These are phyloP conservation scores for Pseudohyphozyma bogoriensis DNA, from an alignment of 768 basidiomycete genomes.

Conservation along the genomic window DNA sequence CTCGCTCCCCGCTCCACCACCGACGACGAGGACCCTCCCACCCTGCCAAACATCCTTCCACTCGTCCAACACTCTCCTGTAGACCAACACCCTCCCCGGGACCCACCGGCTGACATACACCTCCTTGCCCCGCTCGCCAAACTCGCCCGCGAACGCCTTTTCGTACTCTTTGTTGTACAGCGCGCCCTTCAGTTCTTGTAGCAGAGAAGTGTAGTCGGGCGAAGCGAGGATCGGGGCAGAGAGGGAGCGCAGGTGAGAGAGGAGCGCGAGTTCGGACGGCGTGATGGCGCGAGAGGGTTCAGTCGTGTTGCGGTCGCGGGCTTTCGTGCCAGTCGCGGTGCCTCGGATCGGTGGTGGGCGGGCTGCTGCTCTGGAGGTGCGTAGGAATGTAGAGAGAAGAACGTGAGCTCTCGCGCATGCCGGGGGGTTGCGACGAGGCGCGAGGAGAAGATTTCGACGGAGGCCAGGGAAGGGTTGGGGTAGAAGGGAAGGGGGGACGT, in stretches of 20 bases:
- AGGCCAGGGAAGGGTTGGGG: too few species aligned
- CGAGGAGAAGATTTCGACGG: too few species aligned
- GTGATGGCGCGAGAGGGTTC: not conserved
- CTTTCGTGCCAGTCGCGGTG: not conserved
- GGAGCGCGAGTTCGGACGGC: conserved; percentile 4
- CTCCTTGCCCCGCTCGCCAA: too few species aligned
- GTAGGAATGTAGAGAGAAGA: too few species aligned
- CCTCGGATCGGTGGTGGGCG: too few species aligned
- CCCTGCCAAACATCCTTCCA: not conserved
- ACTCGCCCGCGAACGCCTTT: conserved; percentile 24
- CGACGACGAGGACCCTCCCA: conserved; percentile 15
- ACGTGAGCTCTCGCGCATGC: too few species aligned
- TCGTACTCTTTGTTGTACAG: conserved; percentile 30
- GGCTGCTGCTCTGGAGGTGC: too few species aligned
- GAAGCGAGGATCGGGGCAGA: conserved; percentile 6
- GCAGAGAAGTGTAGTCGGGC: conserved; percentile 1
- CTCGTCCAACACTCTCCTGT: conserved; percentile 20
- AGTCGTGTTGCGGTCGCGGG: not conserved
- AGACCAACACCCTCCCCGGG: conserved; percentile 25
- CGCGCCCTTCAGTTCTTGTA: conserved; percentile 30
- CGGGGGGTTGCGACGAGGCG: too few species aligned
- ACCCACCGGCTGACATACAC: conserved; percentile 29
- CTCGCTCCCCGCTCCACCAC: conserved; percentile 30
- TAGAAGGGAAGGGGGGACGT: too few species aligned
- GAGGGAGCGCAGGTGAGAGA: conserved; percentile 5